These are phyloP conservation scores for Zoysia matrella DNA, from an alignment of 202 grass and related monocot species.

Conservation along the genomic window DNA sequence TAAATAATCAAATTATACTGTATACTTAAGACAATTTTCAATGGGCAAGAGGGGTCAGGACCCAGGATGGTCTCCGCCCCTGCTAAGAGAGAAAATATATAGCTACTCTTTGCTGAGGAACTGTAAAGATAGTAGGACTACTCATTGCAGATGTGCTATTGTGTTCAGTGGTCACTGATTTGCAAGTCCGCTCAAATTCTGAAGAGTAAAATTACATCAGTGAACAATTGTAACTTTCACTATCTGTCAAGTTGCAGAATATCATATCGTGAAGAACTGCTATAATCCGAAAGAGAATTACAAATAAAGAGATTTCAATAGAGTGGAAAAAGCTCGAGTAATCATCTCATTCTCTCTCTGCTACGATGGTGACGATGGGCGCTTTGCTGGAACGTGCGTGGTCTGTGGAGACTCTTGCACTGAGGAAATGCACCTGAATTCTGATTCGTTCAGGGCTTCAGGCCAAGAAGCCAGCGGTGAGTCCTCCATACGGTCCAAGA, in stretches of 20 bases:
- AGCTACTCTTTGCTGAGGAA: background rate
- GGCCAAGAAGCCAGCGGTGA: background rate
- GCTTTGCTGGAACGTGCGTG: no score
- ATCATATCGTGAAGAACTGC: background rate
- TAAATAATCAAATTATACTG: no score
- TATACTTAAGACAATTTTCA: no score
- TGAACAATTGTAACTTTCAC: background rate
- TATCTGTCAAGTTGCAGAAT: background rate
- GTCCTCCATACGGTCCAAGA: background rate
- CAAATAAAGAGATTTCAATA: no score
- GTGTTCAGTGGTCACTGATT: background rate
- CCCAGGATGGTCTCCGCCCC: no score
- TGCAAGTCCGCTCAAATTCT: background rate
- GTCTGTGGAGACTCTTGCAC: no score
- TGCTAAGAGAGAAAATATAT: background rate
- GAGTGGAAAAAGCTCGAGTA: no score
- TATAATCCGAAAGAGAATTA: background rate
- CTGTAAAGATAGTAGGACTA: slow-evolving; percentile 30
- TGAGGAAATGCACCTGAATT: no score
- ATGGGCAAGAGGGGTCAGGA: no score
- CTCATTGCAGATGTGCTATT: background rate
- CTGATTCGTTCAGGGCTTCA: no score
- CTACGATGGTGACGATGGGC: background rate
- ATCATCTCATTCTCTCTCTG: no score
- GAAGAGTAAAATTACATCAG: background rate